Percentiles rank a stretch among this genome's conserved stretches.
Conservation (phyloP, 2,329 filamentous ascomycete species). For the Verticillium dahliae region DNA sequence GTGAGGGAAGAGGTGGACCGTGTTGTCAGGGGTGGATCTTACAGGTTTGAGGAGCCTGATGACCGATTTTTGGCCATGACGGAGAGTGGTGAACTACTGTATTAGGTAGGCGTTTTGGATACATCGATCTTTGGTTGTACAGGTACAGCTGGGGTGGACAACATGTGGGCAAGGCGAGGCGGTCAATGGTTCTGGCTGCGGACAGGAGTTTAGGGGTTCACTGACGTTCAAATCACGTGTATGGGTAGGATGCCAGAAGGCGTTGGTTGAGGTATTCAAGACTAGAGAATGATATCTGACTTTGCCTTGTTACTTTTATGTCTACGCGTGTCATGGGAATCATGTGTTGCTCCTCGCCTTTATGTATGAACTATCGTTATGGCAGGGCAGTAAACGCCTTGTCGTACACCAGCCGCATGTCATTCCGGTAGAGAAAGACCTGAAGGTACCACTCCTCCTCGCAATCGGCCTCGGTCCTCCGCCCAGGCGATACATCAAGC, state of each 20-base stretch:
- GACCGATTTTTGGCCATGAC: constrained; percentile 36
- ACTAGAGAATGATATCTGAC: not conserved
- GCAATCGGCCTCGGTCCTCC: constrained; percentile 6
- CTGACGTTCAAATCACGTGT: not conserved
- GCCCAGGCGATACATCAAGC: constrained; percentile 5
- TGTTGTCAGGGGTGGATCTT: constrained; percentile 35
- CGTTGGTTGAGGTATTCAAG: not conserved
- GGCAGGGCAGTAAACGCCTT: constrained; percentile 1
- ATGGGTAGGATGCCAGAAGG: not conserved
- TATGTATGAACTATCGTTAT: too few relatives aligned
- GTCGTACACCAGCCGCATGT: constrained; percentile 8
- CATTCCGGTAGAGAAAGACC: constrained; percentile 8
- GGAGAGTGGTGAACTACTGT: constrained; percentile 30
- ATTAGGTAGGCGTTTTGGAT: constrained; percentile 12
- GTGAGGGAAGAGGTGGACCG: constrained; percentile 48
- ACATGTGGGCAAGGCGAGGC: not conserved
- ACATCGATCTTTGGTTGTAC: not conserved
- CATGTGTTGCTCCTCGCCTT: too few relatives aligned
- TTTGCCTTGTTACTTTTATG: too few relatives aligned
- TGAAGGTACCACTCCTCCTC: constrained; percentile 11
- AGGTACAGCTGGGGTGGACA: not conserved
- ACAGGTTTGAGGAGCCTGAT: constrained; percentile 34
- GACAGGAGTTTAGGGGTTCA: not conserved
- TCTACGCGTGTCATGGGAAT: not conserved
- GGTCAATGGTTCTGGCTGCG: not conserved